Percentiles rank a stretch among this genome's conserved stretches.
These are phyloP conservation scores for Aureobasidium leucospermi DNA, from an alignment of 2,329 filamentous ascomycete species.

Conservation along the genomic window DNA sequence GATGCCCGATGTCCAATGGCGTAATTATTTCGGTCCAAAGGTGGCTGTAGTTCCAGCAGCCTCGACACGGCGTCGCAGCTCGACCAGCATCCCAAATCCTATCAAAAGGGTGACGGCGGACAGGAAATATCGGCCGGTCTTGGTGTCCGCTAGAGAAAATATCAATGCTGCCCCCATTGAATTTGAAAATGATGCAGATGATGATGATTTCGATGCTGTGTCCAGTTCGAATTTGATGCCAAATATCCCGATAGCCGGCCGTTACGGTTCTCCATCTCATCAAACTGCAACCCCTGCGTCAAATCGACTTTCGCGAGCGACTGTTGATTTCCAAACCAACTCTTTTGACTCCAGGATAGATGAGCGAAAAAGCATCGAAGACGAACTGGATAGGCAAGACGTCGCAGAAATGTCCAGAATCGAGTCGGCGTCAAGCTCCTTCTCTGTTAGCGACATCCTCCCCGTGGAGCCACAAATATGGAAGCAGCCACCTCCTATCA, in stretches of 20 bases:
- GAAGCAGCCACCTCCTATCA: conserved; percentile 31
- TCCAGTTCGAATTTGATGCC: not conserved
- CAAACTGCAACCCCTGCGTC: not conserved
- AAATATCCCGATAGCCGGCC: not conserved
- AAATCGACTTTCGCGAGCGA: not conserved
- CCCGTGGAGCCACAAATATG: conserved; percentile 30
- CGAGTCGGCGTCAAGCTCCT: conserved; percentile 35
- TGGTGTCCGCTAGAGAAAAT: conserved; percentile 25
- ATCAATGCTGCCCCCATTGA: conserved; percentile 21
- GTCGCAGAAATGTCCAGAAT: not conserved
- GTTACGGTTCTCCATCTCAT: not conserved
- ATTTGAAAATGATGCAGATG: conserved; percentile 19
- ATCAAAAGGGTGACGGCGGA: conserved; percentile 30
- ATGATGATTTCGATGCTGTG: not conserved
- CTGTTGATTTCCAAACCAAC: not conserved
- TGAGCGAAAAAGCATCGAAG: not conserved
- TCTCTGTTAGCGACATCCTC: conserved; percentile 43
- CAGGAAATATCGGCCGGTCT: conserved; percentile 27
- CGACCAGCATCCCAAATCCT: conserved; percentile 31
- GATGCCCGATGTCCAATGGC: conserved; percentile 21
- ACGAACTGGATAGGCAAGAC: not conserved
- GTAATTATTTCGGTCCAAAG: conserved; percentile 29
- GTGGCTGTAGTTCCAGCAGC: conserved; percentile 18
- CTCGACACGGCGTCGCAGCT: conserved; percentile 20
- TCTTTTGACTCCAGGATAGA: conserved; percentile 1